Evolutionary conservation across 2,329 filamentous ascomycete genomes (phyloP).

Genomic region (Claviceps quebecensis): DNA sequence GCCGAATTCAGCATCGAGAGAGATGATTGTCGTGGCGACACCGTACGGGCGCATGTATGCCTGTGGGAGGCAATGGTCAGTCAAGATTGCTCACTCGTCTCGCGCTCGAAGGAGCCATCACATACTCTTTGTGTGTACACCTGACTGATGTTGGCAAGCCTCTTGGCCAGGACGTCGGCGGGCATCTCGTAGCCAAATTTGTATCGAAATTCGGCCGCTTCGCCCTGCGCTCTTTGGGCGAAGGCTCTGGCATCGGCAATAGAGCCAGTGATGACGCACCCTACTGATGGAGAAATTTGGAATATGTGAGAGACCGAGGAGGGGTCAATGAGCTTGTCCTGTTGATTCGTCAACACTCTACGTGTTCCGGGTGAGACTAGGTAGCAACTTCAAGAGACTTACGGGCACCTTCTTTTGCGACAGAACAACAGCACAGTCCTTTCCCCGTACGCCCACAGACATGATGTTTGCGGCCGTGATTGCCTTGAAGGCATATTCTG

Average conservation of each 20-base stretch:
- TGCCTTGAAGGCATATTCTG: constrained; percentile 99
- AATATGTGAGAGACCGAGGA: constrained; percentile 96
- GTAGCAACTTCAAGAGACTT: constrained; percentile 25
- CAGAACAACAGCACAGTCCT: constrained; percentile 91
- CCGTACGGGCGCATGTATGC: constrained; percentile 98
- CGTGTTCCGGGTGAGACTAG: neutral
- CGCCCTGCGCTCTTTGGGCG: constrained; percentile 81
- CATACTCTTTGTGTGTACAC: constrained; percentile 92
- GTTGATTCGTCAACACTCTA: constrained; percentile 5
- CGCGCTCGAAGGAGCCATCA: neutral
- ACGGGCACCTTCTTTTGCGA: constrained; percentile 99
- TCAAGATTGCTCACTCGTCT: neutral
- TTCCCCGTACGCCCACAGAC: constrained; percentile 87
- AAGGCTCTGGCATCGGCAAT: constrained; percentile 94
- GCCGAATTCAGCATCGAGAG: constrained; percentile 80
- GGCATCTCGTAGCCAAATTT: constrained; percentile 99
- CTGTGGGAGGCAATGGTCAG: constrained; percentile 18
- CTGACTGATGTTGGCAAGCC: constrained; percentile 96
- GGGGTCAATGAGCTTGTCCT: constrained; percentile 99
- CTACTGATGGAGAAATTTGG: constrained; percentile 87
- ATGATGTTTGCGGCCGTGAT: constrained; percentile 99
- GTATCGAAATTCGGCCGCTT: constrained; percentile 96
- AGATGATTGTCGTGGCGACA: constrained; percentile 88
- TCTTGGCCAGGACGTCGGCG: constrained; percentile 89
- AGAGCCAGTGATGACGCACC: constrained; percentile 96